Evolutionary conservation across 495 filamentous ascomycete genomes (phyloP), one percentile per base, ranked within the genome.

Genomic region (Neurospora sp.): DNA sequence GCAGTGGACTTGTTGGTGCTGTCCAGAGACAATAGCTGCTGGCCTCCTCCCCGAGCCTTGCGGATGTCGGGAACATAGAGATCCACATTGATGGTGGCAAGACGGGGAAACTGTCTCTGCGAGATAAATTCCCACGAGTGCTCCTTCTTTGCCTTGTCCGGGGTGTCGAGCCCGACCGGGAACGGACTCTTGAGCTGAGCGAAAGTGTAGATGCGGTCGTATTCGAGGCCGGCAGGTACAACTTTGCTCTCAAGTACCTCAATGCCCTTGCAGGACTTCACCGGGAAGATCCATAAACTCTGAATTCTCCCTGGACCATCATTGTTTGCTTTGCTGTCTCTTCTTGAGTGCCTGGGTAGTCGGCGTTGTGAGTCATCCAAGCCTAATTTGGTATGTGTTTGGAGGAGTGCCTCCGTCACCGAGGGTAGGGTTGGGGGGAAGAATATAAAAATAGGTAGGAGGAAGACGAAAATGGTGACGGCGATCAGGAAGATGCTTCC

Each of bases 161-260:
- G 74, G 18, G 78, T 75, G 62, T 83, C 77, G 18, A 82, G 74
- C 35, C 79, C 72, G 60, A 84, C 83, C 20, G 86, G 85, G 60
- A 86, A 86, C 11, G 84, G 86, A 77, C 83, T 83, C 78, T 87
- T 88, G 39, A 91, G 84, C 79, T 93, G 90, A 1, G 91, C 92
- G 76, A 97, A 93, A 70, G 88, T 91, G 85, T 94, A 97, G 76
- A 93, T 89, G 1, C 95, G 90, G 80, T 98, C 95, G 80, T 91
- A 92, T 79, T 92, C 86, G 66, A 98, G 85, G 4, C 95, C 95
- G 18, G 89, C 90, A 6, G 88, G 79, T 38, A 94, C 82, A 5
- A 97, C 87, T 70, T 90, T 88, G 60, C 88, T 90, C 71, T 85
- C 77, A 71, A 87, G 82, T 71, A 97, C 78, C 82, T 97, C 93